These are phyloP conservation scores for Geotrichum aggregatum DNA, from an alignment of 1,139 yeast species.

Conservation along the genomic window DNA sequence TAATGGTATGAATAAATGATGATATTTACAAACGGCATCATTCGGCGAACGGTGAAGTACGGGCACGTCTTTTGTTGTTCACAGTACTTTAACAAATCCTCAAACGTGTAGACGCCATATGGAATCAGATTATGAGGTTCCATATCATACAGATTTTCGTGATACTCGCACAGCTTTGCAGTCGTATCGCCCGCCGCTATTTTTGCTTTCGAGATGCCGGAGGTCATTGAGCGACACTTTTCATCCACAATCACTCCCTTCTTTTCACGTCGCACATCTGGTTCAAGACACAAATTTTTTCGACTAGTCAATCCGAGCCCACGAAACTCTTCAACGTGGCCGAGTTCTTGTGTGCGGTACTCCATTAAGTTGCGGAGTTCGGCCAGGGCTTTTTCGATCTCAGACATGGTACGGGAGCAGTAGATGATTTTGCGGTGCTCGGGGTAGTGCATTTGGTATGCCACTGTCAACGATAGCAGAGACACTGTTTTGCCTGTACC, in stretches of 20 bases:
- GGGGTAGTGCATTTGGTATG: conserved; percentile 93
- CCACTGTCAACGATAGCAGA: conserved; percentile 80
- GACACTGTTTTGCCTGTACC: conserved; percentile 98
- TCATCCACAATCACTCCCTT: conserved; percentile 96
- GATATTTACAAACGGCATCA: conserved; percentile 93
- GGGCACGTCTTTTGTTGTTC: conserved; percentile 83
- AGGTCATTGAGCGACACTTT: conserved; percentile 88
- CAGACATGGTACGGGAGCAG: conserved; percentile 99
- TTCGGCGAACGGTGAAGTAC: conserved; percentile 93
- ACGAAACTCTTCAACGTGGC: conserved; percentile 74
- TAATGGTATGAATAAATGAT: conserved; percentile 95
- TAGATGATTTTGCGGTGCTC: conserved; percentile 91
- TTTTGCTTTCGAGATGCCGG: conserved; percentile 74
- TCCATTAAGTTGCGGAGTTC: conserved; percentile 88
- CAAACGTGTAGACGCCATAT: conserved; percentile 91
- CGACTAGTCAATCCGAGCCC: conserved; percentile 93
- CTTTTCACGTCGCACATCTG: conserved; percentile 77
- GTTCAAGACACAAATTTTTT: conserved; percentile 89
- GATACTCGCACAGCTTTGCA: conserved; percentile 71
- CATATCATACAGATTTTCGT: conserved; percentile 77
- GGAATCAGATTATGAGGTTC: conserved; percentile 90
- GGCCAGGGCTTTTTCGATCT: conserved; percentile 94
- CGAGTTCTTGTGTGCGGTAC: conserved; percentile 74
- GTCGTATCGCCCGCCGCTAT: conserved; percentile 59
- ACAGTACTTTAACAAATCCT: conserved; percentile 71